phyloP scores from a whole-genome alignment of 1,139 yeast species.

The Lodderomyces metapsilosis region DNA sequence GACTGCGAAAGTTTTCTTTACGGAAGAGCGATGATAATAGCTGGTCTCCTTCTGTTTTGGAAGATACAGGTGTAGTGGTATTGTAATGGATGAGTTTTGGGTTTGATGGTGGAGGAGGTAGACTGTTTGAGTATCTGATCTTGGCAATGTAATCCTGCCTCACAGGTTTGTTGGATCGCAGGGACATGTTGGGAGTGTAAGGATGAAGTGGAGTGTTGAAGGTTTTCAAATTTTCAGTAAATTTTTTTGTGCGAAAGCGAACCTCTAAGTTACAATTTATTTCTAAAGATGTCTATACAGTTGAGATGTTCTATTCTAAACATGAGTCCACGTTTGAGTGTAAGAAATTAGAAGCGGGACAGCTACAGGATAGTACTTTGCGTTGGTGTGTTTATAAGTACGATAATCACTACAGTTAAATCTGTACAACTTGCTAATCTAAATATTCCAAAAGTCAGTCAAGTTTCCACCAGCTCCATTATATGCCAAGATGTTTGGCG shows the following conservation, averaged over 20 bases:
- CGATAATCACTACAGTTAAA: background rate
- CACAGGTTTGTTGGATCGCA: slow-evolving; percentile 32
- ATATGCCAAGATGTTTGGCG: slow-evolving; percentile 87
- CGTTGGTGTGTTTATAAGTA: too few species aligned
- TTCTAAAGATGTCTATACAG: background rate
- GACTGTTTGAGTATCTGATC: slow-evolving; percentile 77
- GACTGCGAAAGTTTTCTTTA: slow-evolving; percentile 66
- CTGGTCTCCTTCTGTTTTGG: slow-evolving; percentile 56
- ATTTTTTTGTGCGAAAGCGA: background rate
- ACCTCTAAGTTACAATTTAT: background rate
- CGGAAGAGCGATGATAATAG: slow-evolving; percentile 73
- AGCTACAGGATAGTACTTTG: too few species aligned
- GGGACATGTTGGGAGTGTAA: slow-evolving; percentile 19
- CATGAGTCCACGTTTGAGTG: too few species aligned
- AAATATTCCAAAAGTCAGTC: slow-evolving; percentile 59
- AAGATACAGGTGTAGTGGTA: slow-evolving; percentile 36
- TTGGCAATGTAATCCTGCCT: slow-evolving; percentile 90
- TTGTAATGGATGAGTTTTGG: slow-evolving; percentile 73
- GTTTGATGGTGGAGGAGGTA: slow-evolving; percentile 93
- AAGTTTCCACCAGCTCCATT: slow-evolving; percentile 91
- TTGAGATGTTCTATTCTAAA: background rate
- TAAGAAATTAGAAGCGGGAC: too few species aligned
- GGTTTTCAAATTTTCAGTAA: too few species aligned
- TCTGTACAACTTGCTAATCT: background rate
- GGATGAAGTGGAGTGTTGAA: background rate